Conservation (phyloP, 179 eudicot genomes). For the Dionaea muscipula region DNA sequence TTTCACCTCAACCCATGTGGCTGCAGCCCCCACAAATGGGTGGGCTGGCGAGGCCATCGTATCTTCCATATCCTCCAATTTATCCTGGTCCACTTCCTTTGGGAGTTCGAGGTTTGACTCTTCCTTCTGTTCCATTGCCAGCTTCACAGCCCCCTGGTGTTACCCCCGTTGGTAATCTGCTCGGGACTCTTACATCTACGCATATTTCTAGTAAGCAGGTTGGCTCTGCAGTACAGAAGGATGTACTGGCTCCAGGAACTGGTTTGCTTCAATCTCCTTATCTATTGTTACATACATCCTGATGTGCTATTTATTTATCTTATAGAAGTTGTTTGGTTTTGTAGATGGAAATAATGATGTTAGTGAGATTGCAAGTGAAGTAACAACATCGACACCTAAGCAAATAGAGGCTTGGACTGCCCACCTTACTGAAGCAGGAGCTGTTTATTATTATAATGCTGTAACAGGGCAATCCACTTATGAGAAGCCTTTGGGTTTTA, state of each 20-base stretch:
- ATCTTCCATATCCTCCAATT: constrained; percentile 42
- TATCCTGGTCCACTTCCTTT: constrained; percentile 52
- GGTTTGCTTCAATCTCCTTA: constrained; percentile 29
- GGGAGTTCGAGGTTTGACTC: constrained; percentile 40
- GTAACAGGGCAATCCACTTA: constrained; percentile 83
- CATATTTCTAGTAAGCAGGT: constrained; percentile 24
- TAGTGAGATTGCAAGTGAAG: constrained; percentile 22
- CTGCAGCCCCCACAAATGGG: constrained; percentile 47
- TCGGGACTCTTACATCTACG: constrained; percentile 19
- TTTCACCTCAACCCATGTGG: constrained; percentile 59
- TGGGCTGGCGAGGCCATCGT: constrained; percentile 46
- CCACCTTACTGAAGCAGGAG: constrained; percentile 76
- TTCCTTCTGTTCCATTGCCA: constrained; percentile 51
- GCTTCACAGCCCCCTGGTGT: constrained; percentile 80
- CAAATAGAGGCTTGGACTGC: constrained; percentile 80
- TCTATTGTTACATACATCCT: neutral
- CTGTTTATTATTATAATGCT: constrained; percentile 80
- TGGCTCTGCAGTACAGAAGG: constrained; percentile 31
- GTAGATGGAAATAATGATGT: constrained; percentile 37
- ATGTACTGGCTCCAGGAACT: constrained; percentile 56
- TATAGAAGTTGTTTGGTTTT: constrained; percentile 9
- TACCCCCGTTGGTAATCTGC: constrained; percentile 38
- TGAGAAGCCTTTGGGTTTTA: constrained; percentile 67
- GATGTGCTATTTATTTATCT: neutral
- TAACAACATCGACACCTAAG: constrained; percentile 23